Evolutionary conservation across 2,329 filamentous ascomycete species (phyloP), one percentile per base, ranked within the genome.

Genomic region (Beauveria australis): DNA sequence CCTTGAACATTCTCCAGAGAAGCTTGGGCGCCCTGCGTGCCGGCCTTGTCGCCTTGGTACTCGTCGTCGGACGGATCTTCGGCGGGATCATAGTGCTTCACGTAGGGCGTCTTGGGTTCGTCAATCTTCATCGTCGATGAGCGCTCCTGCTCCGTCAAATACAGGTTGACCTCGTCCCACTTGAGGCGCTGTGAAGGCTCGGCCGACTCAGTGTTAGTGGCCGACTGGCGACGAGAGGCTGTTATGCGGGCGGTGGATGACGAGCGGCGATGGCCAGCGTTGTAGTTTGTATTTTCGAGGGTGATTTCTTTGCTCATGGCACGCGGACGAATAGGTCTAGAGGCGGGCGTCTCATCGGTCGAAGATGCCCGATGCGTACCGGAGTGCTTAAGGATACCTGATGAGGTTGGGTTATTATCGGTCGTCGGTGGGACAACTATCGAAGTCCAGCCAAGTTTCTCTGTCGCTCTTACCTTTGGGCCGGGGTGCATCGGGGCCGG

Each of bases 101-200:
- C 94, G 73, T 93, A 99, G 5, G 94, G 94, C 8, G 94, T 99
- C 81, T 99, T 99, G 63, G 94, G 94, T 78, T 99, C 94, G 66
- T 92, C 90, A 66, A 99, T 99, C 81, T 97, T 99, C 94, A 99
- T 99, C 62, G 92, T 97, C 64, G 89, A 88, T 62, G 87, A 91
- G 75, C 90, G 92, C 75, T 97, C 91, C 75, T 97, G 93, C 77
- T 99, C 94, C 8, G 94, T 94, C 58, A 99, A 83, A 76, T 97
- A 99, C 37, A 99, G 83, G 72, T 99, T 99, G 51, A 91, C 94
- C 78, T 99, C 94, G 74, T 99, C 94, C 94, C 94, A 99, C 78
- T 97, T 96, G 67, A 99, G 81, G 64, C 92, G 87, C 64, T 89
- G 88, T 62, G 83, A 87, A 19, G 79, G 73, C 47, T 82, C 78